These are phyloP conservation scores for Schizosaccharomyces pombe DNA, from an alignment of 805 yeast species.

Conservation along the genomic window ASM294v3 CU329670.1:3479501-3480000, in stretches of 20 bases:
- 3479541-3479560: slow-evolving; percentile 40
- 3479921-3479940: slow-evolving; percentile 72
- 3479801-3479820: slow-evolving; percentile 71
- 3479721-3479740: slow-evolving; percentile 55
- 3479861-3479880: slow-evolving; percentile 91
- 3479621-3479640: slow-evolving; percentile 88
- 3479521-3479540: slow-evolving; percentile 64
- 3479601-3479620: slow-evolving; percentile 82
- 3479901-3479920: slow-evolving; percentile 83
- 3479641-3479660: slow-evolving; percentile 93
- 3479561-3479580: slow-evolving; percentile 51
- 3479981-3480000: slow-evolving; percentile 82
- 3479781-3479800: slow-evolving; percentile 92
- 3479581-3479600: slow-evolving; percentile 75
- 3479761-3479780: slow-evolving; percentile 90
- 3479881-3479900: slow-evolving; percentile 93
- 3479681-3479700: slow-evolving; percentile 89
- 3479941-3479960: slow-evolving; percentile 90
- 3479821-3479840: slow-evolving; percentile 26
- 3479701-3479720: slow-evolving; percentile 97
- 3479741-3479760: slow-evolving; percentile 40
- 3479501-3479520: slow-evolving; percentile 99
- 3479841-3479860: slow-evolving; percentile 55
- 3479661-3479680: slow-evolving; percentile 97
- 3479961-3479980: slow-evolving; percentile 96